Conservation (phyloP, 2,329 filamentous ascomycete species). For the Phialophora verrucosa region DNA sequence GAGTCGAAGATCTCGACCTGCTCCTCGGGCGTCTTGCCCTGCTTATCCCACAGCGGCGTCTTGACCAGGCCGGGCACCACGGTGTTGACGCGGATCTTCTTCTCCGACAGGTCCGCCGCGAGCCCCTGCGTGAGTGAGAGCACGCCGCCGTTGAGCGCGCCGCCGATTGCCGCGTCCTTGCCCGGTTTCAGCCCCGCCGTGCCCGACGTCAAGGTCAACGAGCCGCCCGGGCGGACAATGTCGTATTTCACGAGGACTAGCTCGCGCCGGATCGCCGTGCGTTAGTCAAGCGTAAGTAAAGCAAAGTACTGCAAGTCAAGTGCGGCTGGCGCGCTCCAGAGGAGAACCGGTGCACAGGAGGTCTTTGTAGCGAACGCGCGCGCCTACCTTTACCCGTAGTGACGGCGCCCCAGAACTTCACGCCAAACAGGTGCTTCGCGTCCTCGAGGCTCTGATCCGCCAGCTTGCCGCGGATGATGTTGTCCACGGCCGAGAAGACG, state of each 20-base stretch:
- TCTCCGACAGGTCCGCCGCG: slow-evolving; percentile 61
- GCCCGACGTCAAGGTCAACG: slow-evolving; percentile 63
- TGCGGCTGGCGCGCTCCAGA: too few relatives aligned
- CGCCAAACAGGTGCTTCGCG: slow-evolving; percentile 33
- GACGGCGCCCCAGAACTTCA: slow-evolving; percentile 36
- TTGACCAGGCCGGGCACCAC: slow-evolving; percentile 62
- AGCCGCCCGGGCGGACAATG: slow-evolving; percentile 33
- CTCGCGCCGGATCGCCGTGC: background rate
- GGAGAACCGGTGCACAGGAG: too few relatives aligned
- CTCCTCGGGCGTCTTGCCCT: slow-evolving; percentile 37
- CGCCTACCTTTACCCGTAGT: slow-evolving; percentile 28
- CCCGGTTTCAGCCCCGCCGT: slow-evolving; percentile 58
- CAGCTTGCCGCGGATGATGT: slow-evolving; percentile 34
- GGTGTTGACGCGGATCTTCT: slow-evolving; percentile 67
- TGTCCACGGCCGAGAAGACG: slow-evolving; percentile 61
- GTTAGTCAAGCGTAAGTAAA: too few relatives aligned
- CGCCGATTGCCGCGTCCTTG: slow-evolving; percentile 57
- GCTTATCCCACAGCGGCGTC: slow-evolving; percentile 52
- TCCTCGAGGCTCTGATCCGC: slow-evolving; percentile 30
- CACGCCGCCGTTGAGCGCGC: slow-evolving; percentile 56
- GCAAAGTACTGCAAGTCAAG: background rate
- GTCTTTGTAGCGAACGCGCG: too few relatives aligned
- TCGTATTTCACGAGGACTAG: slow-evolving; percentile 29
- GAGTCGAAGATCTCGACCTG: slow-evolving; percentile 36
- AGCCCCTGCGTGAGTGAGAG: slow-evolving; percentile 61